Evolutionary conservation across 2,329 filamentous ascomycete species (phyloP).

Genomic region (Bimuria novae-zelandiae): DNA sequence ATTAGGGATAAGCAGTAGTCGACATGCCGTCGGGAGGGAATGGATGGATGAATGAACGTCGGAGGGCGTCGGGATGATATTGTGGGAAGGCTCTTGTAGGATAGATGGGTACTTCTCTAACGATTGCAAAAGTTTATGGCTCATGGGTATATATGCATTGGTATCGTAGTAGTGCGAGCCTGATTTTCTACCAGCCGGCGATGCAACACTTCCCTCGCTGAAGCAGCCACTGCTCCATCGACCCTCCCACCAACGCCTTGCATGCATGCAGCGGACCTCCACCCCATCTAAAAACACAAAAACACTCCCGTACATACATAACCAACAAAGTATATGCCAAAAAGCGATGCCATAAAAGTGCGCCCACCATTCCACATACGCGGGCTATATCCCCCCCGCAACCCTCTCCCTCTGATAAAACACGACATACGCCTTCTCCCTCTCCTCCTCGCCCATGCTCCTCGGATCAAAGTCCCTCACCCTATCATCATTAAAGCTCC

Average conservation of each 20-base stretch:
- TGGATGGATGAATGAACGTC: no score
- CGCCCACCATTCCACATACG: not conserved
- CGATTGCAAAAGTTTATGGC: no score
- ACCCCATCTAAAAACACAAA: not conserved
- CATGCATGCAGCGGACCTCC: no score
- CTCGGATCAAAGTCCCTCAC: constrained; percentile 62
- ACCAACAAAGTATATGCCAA: not conserved
- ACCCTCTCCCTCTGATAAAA: constrained; percentile 60
- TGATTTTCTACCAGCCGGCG: not conserved
- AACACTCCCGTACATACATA: not conserved
- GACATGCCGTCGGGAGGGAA: not conserved
- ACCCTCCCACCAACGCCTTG: constrained; percentile 15
- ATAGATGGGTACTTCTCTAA: no score
- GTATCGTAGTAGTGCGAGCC: not conserved
- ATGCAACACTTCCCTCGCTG: constrained; percentile 9
- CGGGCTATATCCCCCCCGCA: constrained; percentile 32
- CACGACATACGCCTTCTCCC: constrained; percentile 67
- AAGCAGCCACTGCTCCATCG: constrained; percentile 7
- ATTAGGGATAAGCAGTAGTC: not conserved
- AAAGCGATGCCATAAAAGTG: not conserved
- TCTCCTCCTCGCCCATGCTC: constrained; percentile 52
- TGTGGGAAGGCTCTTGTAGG: no score
- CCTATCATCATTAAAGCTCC: constrained; percentile 62
- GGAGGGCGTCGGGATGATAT: no score
- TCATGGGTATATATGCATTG: constrained; percentile 9